Evolutionary conservation across 805 yeast genomes (phyloP).

Genomic region (Kodamaea kaohsiungensis): DNA sequence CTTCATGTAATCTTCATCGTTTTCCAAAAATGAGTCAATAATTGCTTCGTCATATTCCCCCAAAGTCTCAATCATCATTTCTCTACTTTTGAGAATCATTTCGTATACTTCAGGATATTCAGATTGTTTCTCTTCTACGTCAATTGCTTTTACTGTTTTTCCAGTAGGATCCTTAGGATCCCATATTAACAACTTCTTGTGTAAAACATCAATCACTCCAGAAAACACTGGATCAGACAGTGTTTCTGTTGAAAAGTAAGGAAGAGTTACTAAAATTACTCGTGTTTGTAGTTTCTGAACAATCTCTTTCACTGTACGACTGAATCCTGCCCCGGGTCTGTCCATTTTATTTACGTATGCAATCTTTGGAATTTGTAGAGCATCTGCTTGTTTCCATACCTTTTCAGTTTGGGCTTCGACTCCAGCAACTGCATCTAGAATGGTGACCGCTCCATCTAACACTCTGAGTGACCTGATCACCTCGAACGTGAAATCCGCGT

Average conservation of each 20-base stretch:
- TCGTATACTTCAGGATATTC: conserved; percentile 34
- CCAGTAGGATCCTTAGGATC: conserved; percentile 47
- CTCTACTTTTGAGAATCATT: conserved; percentile 59
- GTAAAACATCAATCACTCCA: conserved; percentile 77
- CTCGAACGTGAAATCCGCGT: conserved; percentile 95
- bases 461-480: conserved; percentile 88
- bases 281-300: conserved; percentile 73
- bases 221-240: conserved; percentile 47
- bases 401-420: conserved; percentile 98
- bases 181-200: conserved; percentile 61
- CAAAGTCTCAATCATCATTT: conserved; percentile 77
- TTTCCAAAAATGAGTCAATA: conserved; percentile 74
- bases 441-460: conserved; percentile 90
- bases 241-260: conserved; percentile 51
- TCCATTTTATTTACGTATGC: conserved; percentile 95
- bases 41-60: conserved; percentile 81
- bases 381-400: conserved; percentile 87
- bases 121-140: conserved; percentile 26
- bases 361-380: conserved; percentile 67
- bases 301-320: conserved; percentile 84
- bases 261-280: conserved; percentile 74
- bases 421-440: conserved; percentile 94
- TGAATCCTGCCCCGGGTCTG: conserved; percentile 91
- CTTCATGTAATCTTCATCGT: conserved; percentile 64
- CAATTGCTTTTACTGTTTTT: conserved; percentile 45